phyloP scores from a whole-genome alignment of 1,284 basidiomycete genomes.

The Sphaerobolus stellatus region DNA sequence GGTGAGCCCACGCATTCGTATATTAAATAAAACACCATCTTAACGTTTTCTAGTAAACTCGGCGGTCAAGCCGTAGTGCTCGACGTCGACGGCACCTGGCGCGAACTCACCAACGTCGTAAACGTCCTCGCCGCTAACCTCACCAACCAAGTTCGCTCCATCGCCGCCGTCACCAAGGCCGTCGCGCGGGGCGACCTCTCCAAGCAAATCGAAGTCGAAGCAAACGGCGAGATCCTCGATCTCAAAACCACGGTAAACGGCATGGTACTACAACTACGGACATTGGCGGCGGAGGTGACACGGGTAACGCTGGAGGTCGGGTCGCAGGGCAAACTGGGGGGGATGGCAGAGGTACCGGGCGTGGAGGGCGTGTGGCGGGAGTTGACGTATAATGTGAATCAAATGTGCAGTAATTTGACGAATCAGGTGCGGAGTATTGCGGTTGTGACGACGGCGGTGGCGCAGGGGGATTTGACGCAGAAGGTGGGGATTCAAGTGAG shows the following conservation, averaged over 20 bases:
- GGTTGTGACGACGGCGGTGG: slow-evolving; percentile 87
- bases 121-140: slow-evolving; percentile 93
- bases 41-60: slow-evolving; percentile 57
- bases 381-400: slow-evolving; percentile 75
- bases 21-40: neutral
- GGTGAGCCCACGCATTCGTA: slow-evolving; percentile 42
- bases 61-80: slow-evolving; percentile 91
- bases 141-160: slow-evolving; percentile 92
- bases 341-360: slow-evolving; percentile 88
- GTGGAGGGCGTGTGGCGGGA: slow-evolving; percentile 96
- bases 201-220: slow-evolving; percentile 96
- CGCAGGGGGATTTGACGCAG: slow-evolving; percentile 44
- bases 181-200: slow-evolving; percentile 94
- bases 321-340: slow-evolving; percentile 86
- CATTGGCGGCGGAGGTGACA: slow-evolving; percentile 93
- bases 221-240: slow-evolving; percentile 94
- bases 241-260: slow-evolving; percentile 98
- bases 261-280: slow-evolving; percentile 90
- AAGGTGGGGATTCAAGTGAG: slow-evolving; percentile 75
- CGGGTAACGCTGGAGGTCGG: slow-evolving; percentile 94
- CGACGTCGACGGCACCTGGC: slow-evolving; percentile 94
- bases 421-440: slow-evolving; percentile 94
- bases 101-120: slow-evolving; percentile 85
- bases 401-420: slow-evolving; percentile 60
- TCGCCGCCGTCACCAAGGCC: slow-evolving; percentile 94